phyloP scores from a whole-genome alignment of 192 early-diverging fungal species.

The Radiomyces spectabilis region DNA sequence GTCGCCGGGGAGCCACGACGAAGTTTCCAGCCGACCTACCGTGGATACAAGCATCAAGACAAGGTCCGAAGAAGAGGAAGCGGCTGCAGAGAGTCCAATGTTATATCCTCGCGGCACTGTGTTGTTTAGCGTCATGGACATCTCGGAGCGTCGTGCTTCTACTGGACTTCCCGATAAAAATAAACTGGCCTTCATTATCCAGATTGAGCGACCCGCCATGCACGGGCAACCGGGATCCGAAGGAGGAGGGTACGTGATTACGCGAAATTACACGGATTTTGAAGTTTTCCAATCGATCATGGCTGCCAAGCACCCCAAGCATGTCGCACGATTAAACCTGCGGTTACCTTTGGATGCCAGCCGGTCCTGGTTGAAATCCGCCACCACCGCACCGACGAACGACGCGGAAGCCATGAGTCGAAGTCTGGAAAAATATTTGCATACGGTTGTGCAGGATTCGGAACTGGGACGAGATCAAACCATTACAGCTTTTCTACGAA shows the following conservation, averaged over 20 bases:
- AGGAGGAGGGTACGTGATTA: slow-evolving; percentile 30
- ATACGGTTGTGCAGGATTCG: slow-evolving; percentile 11
- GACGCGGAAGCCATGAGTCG: slow-evolving; percentile 4
- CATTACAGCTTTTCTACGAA: slow-evolving; percentile 21
- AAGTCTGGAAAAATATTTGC: slow-evolving; percentile 17
- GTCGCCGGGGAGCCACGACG: too few species aligned
- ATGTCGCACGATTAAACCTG: slow-evolving; percentile 1
- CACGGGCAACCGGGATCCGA: slow-evolving; percentile 9
- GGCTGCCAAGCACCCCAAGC: slow-evolving; percentile 6
- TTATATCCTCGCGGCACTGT: slow-evolving; percentile 12
- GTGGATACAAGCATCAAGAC: too few species aligned
- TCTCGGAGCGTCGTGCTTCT: too few species aligned
- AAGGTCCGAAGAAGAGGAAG: neutral
- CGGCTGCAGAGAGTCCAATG: slow-evolving; percentile 1
- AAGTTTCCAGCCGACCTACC: too few species aligned
- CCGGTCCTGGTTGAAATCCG: slow-evolving; percentile 13
- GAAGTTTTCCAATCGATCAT: slow-evolving; percentile 19
- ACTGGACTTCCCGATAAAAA: slow-evolving; percentile 12
- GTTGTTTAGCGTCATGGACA: slow-evolving; percentile 18
- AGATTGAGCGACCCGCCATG: slow-evolving; percentile 25
- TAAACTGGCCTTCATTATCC: slow-evolving; percentile 16
- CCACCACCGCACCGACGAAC: neutral
- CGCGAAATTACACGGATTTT: slow-evolving; percentile 24
- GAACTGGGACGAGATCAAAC: slow-evolving; percentile 18
- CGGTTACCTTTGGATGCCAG: slow-evolving; percentile 17